Percentiles rank a stretch among this genome's conserved stretches.
Conservation (phyloP, 768 basidiomycete species). For the Coprinellus aureogranulatus region DNA sequence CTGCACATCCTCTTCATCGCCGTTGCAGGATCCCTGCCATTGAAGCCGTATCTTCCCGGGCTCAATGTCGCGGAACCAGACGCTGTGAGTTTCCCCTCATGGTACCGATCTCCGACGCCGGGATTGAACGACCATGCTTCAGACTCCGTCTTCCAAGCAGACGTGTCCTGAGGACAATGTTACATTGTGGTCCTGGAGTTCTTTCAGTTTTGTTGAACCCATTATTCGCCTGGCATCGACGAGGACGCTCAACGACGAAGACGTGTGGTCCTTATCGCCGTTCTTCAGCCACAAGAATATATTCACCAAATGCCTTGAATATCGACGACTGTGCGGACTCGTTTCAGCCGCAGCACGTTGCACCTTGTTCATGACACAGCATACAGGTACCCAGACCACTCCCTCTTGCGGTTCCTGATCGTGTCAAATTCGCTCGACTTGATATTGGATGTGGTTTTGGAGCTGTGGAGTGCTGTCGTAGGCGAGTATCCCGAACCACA, state of each 20-base stretch:
- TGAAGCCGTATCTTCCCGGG: slow-evolving; percentile 44
- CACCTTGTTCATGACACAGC: background rate
- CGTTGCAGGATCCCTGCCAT: slow-evolving; percentile 56
- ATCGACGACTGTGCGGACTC: slow-evolving; percentile 37
- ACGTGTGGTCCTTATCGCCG: slow-evolving; percentile 68
- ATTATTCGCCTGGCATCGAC: slow-evolving; percentile 50
- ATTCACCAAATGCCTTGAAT: slow-evolving; percentile 60
- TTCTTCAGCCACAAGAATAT: slow-evolving; percentile 67
- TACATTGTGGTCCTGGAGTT: slow-evolving; percentile 63
- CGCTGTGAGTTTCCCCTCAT: slow-evolving; percentile 38
- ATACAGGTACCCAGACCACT: slow-evolving; percentile 50
- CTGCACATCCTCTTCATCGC: slow-evolving; percentile 41
- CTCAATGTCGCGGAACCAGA: slow-evolving; percentile 46
- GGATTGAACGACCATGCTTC: background rate
- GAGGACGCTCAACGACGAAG: slow-evolving; percentile 46
- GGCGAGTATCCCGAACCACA: slow-evolving; percentile 29
- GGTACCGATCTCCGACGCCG: background rate
- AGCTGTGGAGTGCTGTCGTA: slow-evolving; percentile 58
- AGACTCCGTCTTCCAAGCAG: slow-evolving; percentile 49
- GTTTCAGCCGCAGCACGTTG: background rate
- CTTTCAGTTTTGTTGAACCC: slow-evolving; percentile 64
- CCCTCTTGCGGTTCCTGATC: slow-evolving; percentile 60
- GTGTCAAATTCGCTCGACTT: slow-evolving; percentile 69
- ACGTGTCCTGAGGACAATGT: slow-evolving; percentile 67
- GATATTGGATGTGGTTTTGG: slow-evolving; percentile 54